Percentiles rank a stretch among this genome's conserved stretches.
phyloP scores from a whole-genome alignment of 2,329 filamentous ascomycete species.

The Aplosporella prunicola region DNA sequence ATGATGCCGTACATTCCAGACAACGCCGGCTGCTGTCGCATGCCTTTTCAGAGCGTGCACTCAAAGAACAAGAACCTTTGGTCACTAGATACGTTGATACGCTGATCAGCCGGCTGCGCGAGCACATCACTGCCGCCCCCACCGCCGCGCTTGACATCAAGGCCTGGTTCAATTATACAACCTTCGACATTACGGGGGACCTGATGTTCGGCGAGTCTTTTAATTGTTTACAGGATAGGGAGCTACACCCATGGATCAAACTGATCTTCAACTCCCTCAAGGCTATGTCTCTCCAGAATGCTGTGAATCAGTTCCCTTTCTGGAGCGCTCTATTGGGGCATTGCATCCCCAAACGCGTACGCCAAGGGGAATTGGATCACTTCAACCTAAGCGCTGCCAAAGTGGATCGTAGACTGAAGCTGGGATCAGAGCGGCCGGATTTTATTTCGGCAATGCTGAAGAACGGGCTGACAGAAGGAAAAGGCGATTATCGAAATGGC shows the following conservation, averaged over 20 bases:
- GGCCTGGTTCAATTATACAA: slow-evolving; percentile 18
- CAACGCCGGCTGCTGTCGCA: slow-evolving; percentile 18
- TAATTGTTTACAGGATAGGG: slow-evolving; percentile 15
- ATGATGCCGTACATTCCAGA: slow-evolving; percentile 25
- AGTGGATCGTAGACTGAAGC: too few species aligned
- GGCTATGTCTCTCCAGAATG: too few species aligned
- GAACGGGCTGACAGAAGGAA: too few species aligned
- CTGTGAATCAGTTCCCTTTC: too few species aligned
- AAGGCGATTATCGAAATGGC: too few species aligned
- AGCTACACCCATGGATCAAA: slow-evolving; percentile 23
- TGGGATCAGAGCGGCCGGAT: too few species aligned
- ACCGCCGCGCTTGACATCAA: not conserved
- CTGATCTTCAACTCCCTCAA: slow-evolving; percentile 8
- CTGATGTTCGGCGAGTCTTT: slow-evolving; percentile 22
- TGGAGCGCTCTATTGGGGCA: too few species aligned
- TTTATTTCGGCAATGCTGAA: too few species aligned
- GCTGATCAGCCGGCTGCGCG: slow-evolving; percentile 15
- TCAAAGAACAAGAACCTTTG: slow-evolving; percentile 22
- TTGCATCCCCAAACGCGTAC: too few species aligned
- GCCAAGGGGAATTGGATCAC: too few species aligned
- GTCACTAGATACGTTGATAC: slow-evolving; percentile 24
- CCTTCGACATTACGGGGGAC: slow-evolving; percentile 22
- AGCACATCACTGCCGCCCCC: not conserved
- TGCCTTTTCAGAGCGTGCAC: slow-evolving; percentile 22
- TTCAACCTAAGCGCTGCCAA: too few species aligned